Percentiles rank a stretch among this genome's conserved stretches.
Conservation (phyloP, 2,329 filamentous ascomycete genomes). For the Pseudogymnoascus sp. region DNA sequence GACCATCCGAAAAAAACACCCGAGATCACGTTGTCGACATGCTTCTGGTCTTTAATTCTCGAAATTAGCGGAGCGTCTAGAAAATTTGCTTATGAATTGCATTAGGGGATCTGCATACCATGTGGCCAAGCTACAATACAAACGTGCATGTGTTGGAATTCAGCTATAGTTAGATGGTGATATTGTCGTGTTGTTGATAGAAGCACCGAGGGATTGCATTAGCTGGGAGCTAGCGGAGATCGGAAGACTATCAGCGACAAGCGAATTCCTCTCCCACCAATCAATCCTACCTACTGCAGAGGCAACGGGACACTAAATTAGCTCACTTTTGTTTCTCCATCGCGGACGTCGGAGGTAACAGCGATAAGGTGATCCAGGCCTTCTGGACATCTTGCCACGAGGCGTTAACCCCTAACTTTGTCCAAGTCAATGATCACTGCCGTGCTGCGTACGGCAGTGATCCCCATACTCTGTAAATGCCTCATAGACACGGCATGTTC, state of each 20-base stretch:
- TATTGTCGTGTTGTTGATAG: neutral
- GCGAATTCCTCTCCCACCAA: neutral
- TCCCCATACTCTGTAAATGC: neutral
- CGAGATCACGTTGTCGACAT: neutral
- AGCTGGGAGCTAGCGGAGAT: constrained; percentile 9
- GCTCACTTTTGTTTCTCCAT: neutral
- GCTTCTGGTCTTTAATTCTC: neutral
- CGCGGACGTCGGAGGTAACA: neutral
- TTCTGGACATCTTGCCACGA: neutral
- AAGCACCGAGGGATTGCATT: neutral
- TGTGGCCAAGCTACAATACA: neutral
- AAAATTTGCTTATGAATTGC: neutral
- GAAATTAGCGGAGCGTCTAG: neutral
- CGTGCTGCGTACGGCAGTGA: neutral
- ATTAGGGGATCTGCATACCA: neutral
- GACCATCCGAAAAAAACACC: neutral
- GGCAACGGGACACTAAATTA: neutral
- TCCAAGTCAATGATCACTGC: neutral
- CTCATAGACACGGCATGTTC: neutral
- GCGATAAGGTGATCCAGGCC: neutral
- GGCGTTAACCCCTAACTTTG: neutral
- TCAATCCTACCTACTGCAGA: neutral
- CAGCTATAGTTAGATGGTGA: neutral
- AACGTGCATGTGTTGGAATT: neutral
- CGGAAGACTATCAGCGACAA: constrained; percentile 2